Base-by-base conservation (phyloP, 2,329 filamentous ascomycete species). In the Fusarium vanettenii region DNA sequence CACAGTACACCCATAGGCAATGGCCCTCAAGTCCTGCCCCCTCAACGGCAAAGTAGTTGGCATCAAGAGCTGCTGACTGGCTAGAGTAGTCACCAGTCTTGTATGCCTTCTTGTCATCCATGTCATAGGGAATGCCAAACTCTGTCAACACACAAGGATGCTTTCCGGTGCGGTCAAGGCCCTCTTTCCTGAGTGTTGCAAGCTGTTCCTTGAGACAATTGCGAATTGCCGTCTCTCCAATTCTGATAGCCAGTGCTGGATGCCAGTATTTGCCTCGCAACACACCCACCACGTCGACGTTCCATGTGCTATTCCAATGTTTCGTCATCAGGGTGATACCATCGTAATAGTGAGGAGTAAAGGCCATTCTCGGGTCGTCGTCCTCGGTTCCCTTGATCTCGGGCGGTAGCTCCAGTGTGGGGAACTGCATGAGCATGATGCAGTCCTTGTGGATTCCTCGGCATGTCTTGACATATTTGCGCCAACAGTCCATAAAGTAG, bases 271-370 rank as follows among this genome's bases (percentile, higher is more conserved):
- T 93, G 14, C 97, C 97, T 55, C 97, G 92, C 50, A 99, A 87
- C 16, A 99, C 90, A 3, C 97, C 97, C 60, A 99, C 91, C 6
- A 99, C 94, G 81, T 99, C 97, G 9, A 99, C 93, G 77, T 99
- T 99, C 93, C 97, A 99, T 18, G 93, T 92, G 43, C 95, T 93
- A 81, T 98, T 99, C 97, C 97, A 99, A 82, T 98, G 97, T 85
- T 99, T 99, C 14, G 95, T 98, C 89, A 99, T 94, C 5, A 99
- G 87, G 0, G 97, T 99, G 66, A 99, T 93, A 13, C 97, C 97
- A 78, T 99, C 97, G 82, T 99, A 99, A 81, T 94, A 99, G 83
- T 99, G 97, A 2, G 95, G 95, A 11, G 97, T 93, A 82, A 98
- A 98, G 3, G 95, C 93, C 89, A 98, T 93, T 72, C 92, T 94